These are phyloP conservation scores for Raddia distichophylla DNA, from an alignment of 176 grass and related monocot genomes.

Conservation along the genomic window DNA sequence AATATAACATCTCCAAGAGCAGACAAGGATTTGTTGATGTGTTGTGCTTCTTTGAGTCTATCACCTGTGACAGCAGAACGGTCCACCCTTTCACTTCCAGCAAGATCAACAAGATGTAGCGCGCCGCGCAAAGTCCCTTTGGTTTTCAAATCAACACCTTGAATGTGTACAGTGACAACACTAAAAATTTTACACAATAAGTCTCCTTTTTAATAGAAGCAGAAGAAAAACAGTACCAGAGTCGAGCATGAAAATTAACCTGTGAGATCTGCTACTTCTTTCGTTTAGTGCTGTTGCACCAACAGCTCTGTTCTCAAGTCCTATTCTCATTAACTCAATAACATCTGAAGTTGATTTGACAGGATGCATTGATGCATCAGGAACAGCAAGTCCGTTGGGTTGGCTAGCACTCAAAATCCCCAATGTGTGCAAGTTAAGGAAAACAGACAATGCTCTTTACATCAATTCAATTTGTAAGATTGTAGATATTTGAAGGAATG, in stretches of 20 bases:
- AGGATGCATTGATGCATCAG: constrained; percentile 73
- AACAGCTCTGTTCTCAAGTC: constrained; percentile 64
- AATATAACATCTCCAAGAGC: constrained; percentile 91
- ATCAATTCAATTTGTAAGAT: background rate
- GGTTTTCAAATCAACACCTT: constrained; percentile 64
- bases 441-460: constrained; percentile 30
- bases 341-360: constrained; percentile 75
- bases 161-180: constrained; percentile 71
- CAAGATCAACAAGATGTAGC: constrained; percentile 86
- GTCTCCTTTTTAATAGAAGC: constrained; percentile 21
- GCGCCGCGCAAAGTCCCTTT: constrained; percentile 53
- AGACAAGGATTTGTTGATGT: constrained; percentile 89
- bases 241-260: constrained; percentile 53
- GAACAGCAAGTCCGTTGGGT: constrained; percentile 77
- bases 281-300: constrained; percentile 76
- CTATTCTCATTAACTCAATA: constrained; percentile 72
- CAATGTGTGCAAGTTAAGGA: constrained; percentile 68
- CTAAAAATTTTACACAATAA: constrained; percentile 46
- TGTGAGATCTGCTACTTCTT: constrained; percentile 96
- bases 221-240: constrained; percentile 18
- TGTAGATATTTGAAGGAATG: constrained; percentile 6
- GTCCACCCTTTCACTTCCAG: constrained; percentile 82
- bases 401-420: constrained; percentile 64
- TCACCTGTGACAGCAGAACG: constrained; percentile 72
- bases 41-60: constrained; percentile 81